Percentiles rank a stretch among this genome's conserved stretches.
Evolutionary conservation across 306 rosid species (phyloP).

Genomic region (Glycine soja): DNA sequence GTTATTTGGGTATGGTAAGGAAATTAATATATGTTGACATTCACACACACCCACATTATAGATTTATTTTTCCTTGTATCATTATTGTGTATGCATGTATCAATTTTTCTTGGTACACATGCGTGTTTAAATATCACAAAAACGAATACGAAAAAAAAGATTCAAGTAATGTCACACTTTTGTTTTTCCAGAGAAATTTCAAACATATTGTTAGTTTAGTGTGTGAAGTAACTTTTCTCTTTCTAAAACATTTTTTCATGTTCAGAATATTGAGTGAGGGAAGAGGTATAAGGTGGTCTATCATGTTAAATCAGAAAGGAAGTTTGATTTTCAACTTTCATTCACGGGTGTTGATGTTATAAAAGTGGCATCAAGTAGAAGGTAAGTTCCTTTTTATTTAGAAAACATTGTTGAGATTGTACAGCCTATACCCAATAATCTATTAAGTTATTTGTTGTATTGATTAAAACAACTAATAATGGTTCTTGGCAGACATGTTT

Average conservation of each 20-base stretch:
- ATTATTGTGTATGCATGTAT: neutral
- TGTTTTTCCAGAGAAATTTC: neutral
- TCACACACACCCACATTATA: neutral
- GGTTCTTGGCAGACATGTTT: neutral
- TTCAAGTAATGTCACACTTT: neutral
- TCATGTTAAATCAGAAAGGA: constrained; percentile 43
- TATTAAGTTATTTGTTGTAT: neutral
- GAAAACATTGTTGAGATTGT: neutral
- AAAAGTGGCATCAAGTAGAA: neutral
- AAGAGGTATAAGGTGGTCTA: constrained; percentile 72
- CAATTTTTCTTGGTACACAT: no score
- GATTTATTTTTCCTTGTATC: neutral
- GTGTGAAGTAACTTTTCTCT: neutral
- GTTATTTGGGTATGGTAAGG: constrained; percentile 88
- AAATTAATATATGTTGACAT: neutral
- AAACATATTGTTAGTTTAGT: neutral
- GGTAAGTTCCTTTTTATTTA: neutral
- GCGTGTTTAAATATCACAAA: neutral
- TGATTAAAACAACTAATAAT: neutral
- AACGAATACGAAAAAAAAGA: neutral
- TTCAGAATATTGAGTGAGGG: constrained; percentile 81
- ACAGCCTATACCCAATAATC: neutral
- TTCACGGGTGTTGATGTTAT: neutral
- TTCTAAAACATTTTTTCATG: neutral
- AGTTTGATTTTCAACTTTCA: constrained; percentile 15